A percentile compares a stretch with the other conserved stretches of the same genome.
Conservation (phyloP, 805 yeast species). For the Hanseniaspora thailandica region DNA sequence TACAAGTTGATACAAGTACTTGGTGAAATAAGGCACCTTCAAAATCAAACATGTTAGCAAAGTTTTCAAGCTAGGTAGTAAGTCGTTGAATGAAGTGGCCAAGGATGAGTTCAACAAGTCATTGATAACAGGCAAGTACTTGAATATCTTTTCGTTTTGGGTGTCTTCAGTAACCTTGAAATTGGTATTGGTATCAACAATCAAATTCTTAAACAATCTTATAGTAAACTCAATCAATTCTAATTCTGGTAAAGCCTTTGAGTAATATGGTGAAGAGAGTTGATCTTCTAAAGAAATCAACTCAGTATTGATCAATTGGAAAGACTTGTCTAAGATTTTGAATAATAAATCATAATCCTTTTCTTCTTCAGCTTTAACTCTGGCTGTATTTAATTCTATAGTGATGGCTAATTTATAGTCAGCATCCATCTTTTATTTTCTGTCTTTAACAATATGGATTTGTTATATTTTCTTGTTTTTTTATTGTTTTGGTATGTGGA, state of each 20-base stretch:
- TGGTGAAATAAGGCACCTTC: not conserved
- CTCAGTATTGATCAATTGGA: conserved; percentile 12
- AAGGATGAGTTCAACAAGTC: conserved; percentile 9
- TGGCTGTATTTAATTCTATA: conserved; percentile 7
- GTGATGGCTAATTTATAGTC: not conserved
- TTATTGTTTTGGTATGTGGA: not conserved
- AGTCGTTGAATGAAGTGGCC: not conserved
- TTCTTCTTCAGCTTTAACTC: conserved; percentile 1
- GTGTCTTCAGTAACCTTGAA: conserved; percentile 5
- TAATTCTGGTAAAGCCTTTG: conserved; percentile 5
- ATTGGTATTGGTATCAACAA: conserved; percentile 4
- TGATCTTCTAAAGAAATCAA: conserved; percentile 11
- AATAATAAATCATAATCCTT: conserved; percentile 10
- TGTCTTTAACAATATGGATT: too few relatives aligned
- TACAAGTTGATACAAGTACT: not conserved
- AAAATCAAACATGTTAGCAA: not conserved
- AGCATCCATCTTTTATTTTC: not conserved
- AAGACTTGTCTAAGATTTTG: conserved; percentile 13
- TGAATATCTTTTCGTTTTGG: conserved; percentile 6
- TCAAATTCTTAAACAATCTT: not conserved
- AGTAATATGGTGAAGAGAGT: conserved; percentile 8
- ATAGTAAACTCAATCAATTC: conserved; percentile 9
- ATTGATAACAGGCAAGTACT: conserved; percentile 12
- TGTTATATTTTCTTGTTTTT: not conserved
- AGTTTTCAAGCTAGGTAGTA: not conserved